Evolutionary conservation across 164 flowering plant genomes (phyloP), one percentile per base, ranked within the genome.

Genomic region (Liriodendron chinense): DNA sequence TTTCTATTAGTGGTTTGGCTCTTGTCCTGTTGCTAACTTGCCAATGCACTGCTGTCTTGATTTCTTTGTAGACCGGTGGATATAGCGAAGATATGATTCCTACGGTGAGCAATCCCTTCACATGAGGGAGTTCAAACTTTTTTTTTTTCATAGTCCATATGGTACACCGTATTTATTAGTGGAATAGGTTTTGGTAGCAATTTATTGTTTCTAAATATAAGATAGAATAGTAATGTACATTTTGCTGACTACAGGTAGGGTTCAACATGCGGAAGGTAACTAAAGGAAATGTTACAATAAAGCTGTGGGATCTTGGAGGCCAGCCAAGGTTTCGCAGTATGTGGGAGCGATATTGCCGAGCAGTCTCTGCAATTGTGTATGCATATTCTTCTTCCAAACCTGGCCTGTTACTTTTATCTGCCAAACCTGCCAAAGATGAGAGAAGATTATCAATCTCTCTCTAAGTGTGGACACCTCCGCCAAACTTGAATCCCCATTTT

Each of bases 341-440:
- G 97, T 95, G 98, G 98, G 98, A 95, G 89, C 85, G 98, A 81
- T 95, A 95, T 72, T 93, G 98, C 43, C 98, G 98, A 77, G 92
- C 94, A 26, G 98, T 95, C 71, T 93, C 98, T 70, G 98, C 98
- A 77, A 91, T 92, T 70, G 93, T 92, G 94, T 90, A 90, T 56
- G 92, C 24, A 62, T 49, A 76, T 65, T 25, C 7, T 59, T 24
- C 14, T 22, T 1, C 59, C 65, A 18, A 57, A 16, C 47, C 71
- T 65, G 71, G 47, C 25, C 28, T 64, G 43, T 28, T 23, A 53
- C 24, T 59, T 53, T 12, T 34, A 34, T 34, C 43, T 34, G 43
- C 43, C 43, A 34, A 34, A 34, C 43, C 43, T 34, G 43, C 7
- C 43, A 34, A 34, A 34, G 43, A 34, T 34, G 43, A 34, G 43